Evolutionary conservation across 2,329 filamentous ascomycete genomes (phyloP).

Genomic region (Pseudogymnoascus sp.): DNA sequence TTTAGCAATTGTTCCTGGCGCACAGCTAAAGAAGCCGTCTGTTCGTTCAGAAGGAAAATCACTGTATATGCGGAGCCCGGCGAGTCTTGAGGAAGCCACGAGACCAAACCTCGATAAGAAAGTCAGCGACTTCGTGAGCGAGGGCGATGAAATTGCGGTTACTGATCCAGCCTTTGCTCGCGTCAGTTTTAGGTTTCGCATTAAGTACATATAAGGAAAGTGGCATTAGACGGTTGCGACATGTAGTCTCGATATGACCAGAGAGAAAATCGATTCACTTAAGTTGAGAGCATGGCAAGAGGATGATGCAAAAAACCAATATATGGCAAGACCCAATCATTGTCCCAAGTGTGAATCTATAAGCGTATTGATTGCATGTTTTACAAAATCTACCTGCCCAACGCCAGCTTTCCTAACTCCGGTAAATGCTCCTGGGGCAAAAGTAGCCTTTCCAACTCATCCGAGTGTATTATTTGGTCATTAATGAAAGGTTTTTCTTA

Average conservation of each 20-base stretch:
- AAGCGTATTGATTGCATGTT: slow-evolving; percentile 10
- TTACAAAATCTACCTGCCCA: slow-evolving; percentile 14
- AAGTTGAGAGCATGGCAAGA: neutral
- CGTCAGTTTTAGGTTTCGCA: slow-evolving; percentile 26
- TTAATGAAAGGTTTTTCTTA: slow-evolving; percentile 60
- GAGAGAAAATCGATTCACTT: neutral
- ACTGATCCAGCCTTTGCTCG: slow-evolving; percentile 77
- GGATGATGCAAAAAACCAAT: neutral
- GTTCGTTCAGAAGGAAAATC: slow-evolving; percentile 72
- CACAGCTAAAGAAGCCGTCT: slow-evolving; percentile 89
- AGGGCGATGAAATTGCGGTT: slow-evolving; percentile 84
- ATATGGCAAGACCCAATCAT: neutral
- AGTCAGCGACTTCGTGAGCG: slow-evolving; percentile 63
- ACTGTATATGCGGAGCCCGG: slow-evolving; percentile 81
- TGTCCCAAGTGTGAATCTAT: neutral
- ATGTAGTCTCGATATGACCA: neutral
- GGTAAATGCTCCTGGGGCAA: slow-evolving; percentile 19
- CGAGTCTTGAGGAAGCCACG: slow-evolving; percentile 75
- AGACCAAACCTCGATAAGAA: slow-evolving; percentile 73
- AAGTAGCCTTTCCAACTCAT: neutral
- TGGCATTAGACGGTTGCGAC: neutral
- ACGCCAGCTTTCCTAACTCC: slow-evolving; percentile 25
- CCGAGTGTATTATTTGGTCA: slow-evolving; percentile 35
- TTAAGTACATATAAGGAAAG: slow-evolving; percentile 19
- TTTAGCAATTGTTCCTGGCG: slow-evolving; percentile 73